phyloP scores from a whole-genome alignment of 768 basidiomycete species.

The Hygrocybe punicea region DNA sequence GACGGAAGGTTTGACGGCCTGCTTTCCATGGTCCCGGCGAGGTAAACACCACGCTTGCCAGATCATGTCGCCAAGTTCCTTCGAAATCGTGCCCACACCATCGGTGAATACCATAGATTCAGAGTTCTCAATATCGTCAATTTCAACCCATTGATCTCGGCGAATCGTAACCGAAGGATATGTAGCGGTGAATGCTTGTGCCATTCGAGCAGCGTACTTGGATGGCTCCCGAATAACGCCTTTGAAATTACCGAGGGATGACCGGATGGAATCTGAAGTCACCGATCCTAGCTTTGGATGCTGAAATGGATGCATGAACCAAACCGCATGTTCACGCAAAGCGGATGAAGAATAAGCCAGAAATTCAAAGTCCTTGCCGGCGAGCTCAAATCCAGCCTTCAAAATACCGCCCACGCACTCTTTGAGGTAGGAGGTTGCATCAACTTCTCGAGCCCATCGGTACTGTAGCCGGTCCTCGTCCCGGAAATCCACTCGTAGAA shows the following conservation, averaged over 20 bases:
- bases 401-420: constrained; percentile 58
- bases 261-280: constrained; percentile 56
- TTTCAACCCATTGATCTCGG: constrained; percentile 57
- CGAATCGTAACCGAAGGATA: constrained; percentile 63
- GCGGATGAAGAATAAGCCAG: constrained; percentile 80
- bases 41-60: constrained; percentile 52
- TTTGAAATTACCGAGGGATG: constrained; percentile 65
- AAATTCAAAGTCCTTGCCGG: constrained; percentile 71
- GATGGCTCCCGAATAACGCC: constrained; percentile 57
- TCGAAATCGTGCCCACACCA: constrained; percentile 77
- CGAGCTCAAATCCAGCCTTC: constrained; percentile 65
- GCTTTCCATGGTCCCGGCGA: constrained; percentile 33
- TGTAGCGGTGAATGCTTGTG: constrained; percentile 82
- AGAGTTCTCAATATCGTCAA: constrained; percentile 52
- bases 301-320: constrained; percentile 70
- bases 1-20: constrained; percentile 52
- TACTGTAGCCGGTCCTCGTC: constrained; percentile 79
- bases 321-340: constrained; percentile 74
- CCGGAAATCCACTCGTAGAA: constrained; percentile 79
- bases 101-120: constrained; percentile 58
- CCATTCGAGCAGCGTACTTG: constrained; percentile 77
- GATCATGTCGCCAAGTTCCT: constrained; percentile 52
- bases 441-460: constrained; percentile 66
- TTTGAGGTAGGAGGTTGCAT: constrained; percentile 52
- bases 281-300: constrained; percentile 43